Evolutionary conservation across 208 protist species (phyloP).

Genomic region (Trypanosoma mega): DNA sequence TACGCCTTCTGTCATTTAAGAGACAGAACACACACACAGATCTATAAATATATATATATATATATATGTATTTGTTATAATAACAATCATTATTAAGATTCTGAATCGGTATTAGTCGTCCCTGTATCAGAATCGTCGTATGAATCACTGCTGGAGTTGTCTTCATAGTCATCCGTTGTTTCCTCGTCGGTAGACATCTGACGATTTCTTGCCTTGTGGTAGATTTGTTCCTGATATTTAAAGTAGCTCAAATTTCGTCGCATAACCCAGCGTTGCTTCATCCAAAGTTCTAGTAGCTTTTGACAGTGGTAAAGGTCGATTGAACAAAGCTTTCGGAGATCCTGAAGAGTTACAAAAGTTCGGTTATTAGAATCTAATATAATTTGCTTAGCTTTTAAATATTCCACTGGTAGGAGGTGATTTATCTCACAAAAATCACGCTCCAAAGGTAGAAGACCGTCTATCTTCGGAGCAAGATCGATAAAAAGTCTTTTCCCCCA

Average conservation of each 20-base stretch:
- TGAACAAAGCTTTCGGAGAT: conserved; percentile 13
- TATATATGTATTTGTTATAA: no score
- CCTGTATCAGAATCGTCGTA: no score
- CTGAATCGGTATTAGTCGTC: no score
- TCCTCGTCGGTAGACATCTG: neutral
- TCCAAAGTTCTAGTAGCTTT: conserved; percentile 30
- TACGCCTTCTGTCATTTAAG: no score
- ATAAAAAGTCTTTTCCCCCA: conserved; percentile 22
- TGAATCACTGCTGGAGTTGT: no score
- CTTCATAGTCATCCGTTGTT: conserved; percentile 11
- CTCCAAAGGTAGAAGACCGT: conserved; percentile 17
- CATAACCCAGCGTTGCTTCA: conserved; percentile 19
- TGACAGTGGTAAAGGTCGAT: conserved; percentile 31
- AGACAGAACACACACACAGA: no score
- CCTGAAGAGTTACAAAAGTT: conserved; percentile 24
- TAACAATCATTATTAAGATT: no score
- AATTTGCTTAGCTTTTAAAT: conserved; percentile 25
- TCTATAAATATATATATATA: no score
- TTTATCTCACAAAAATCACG: conserved; percentile 25
- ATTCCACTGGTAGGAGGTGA: conserved; percentile 26
- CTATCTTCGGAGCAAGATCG: neutral
- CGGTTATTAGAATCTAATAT: conserved; percentile 13
- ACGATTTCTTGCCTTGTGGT: no score
- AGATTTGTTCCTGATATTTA: conserved; percentile 23
- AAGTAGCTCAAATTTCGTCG: conserved; percentile 20